Percentiles rank a stretch among this genome's conserved stretches.
Evolutionary conservation across 2,329 filamentous ascomycete species (phyloP).

Genomic region (Cryphonectria radicalis): DNA sequence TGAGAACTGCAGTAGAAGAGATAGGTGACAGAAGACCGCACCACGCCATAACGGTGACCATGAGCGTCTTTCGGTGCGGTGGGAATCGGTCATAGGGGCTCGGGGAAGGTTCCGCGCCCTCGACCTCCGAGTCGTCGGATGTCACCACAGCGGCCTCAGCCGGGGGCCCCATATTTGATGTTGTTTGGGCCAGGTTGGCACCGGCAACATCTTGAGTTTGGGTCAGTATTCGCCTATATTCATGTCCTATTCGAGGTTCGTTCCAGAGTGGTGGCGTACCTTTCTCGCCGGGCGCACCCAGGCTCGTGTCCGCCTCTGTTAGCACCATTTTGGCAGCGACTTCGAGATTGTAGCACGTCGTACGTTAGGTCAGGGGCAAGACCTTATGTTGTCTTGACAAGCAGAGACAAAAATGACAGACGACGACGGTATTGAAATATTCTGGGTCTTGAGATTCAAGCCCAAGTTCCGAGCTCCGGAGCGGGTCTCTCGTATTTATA

Average conservation of each 20-base stretch:
- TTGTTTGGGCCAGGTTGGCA: neutral
- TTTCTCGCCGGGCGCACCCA: neutral
- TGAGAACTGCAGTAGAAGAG: slow-evolving; percentile 19
- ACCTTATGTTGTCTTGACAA: neutral
- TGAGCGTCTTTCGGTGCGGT: slow-evolving; percentile 16
- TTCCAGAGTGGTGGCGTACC: neutral
- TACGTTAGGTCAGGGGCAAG: neutral
- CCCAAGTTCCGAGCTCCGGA: slow-evolving; percentile 3
- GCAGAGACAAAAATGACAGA: no score
- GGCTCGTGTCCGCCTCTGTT: neutral
- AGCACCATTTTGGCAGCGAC: neutral
- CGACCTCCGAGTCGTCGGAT: slow-evolving; percentile 16
- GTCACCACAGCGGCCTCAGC: neutral
- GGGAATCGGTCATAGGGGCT: slow-evolving; percentile 20
- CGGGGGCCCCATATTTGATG: no score
- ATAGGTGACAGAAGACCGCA: slow-evolving; percentile 22
- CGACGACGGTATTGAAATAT: neutral
- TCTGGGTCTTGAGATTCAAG: neutral
- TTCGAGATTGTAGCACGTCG: no score
- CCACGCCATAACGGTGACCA: slow-evolving; percentile 24
- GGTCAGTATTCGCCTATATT: neutral
- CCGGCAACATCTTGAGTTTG: slow-evolving; percentile 2
- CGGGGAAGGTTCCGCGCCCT: neutral
- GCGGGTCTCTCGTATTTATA: slow-evolving; percentile 10
- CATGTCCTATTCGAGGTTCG: neutral